Conservation (phyloP, 352 stramenopile genomes). For the Phytophthora pinifolia region DNA sequence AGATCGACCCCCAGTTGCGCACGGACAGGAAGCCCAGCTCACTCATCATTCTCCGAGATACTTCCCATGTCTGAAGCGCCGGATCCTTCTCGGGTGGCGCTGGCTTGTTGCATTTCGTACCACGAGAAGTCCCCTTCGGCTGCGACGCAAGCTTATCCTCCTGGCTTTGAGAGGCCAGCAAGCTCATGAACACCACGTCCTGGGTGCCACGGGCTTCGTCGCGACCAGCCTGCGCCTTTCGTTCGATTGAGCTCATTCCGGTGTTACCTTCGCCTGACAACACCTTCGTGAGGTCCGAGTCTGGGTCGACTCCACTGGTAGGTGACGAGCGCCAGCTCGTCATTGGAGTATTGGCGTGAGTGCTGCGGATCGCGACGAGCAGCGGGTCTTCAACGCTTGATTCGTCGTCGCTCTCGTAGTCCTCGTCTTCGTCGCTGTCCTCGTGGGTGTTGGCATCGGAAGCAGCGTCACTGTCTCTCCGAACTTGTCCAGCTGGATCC, state of each 20-base stretch:
- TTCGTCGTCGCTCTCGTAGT: constrained; percentile 38
- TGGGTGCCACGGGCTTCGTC: constrained; percentile 57
- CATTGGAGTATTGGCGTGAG: constrained; percentile 55
- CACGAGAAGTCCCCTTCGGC: constrained; percentile 23
- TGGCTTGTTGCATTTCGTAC: constrained; percentile 38
- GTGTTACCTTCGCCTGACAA: constrained; percentile 70
- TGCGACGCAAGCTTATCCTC: constrained; percentile 45
- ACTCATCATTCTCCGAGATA: constrained; percentile 82
- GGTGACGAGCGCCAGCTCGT: constrained; percentile 68
- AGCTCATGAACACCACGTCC: constrained; percentile 67
- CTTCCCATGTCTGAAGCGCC: constrained; percentile 65
- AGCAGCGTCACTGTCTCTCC: constrained; percentile 27
- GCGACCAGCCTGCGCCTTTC: constrained; percentile 53
- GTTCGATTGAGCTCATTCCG: constrained; percentile 65
- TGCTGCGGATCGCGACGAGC: constrained; percentile 61
- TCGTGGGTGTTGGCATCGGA: constrained; percentile 18
- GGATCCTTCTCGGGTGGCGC: constrained; percentile 51
- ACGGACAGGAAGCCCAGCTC: constrained; percentile 83
- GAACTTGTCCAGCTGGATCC: constrained; percentile 22
- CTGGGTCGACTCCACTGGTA: constrained; percentile 12
- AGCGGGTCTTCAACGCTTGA: constrained; percentile 45
- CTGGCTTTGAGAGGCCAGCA: constrained; percentile 57
- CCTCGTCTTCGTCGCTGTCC: constrained; percentile 34
- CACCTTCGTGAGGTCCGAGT: constrained; percentile 32
- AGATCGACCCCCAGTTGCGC: constrained; percentile 83